These are phyloP conservation scores for Linum lewisii DNA, from an alignment of 345 rosid genomes.

Conservation along the genomic window DNA sequence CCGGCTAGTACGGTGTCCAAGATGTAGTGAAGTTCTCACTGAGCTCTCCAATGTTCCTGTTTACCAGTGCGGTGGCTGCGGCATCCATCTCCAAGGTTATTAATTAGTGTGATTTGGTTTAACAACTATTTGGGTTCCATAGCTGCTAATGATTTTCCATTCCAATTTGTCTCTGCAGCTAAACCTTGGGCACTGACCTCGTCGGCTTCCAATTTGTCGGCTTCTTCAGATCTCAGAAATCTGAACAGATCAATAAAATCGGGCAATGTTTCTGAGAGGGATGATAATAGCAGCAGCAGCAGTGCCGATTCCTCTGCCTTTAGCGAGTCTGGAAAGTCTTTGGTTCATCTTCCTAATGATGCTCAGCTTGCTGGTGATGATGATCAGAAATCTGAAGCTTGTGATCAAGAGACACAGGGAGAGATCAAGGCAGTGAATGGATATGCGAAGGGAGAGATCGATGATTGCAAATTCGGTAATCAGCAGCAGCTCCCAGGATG, in stretches of 20 bases:
- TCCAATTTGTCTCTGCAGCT: background rate
- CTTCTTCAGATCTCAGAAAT: background rate
- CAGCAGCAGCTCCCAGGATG: too few relatives aligned
- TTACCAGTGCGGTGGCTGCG: conserved; percentile 3
- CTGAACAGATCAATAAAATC: too few relatives aligned
- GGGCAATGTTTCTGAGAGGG: too few relatives aligned
- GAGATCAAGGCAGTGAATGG: too few relatives aligned
- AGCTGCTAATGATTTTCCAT: background rate
- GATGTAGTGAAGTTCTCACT: background rate
- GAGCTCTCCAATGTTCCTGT: background rate
- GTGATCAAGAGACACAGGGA: too few relatives aligned
- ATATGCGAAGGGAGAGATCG: too few relatives aligned
- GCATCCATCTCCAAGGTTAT: background rate
- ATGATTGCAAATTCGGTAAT: too few relatives aligned
- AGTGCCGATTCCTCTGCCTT: too few relatives aligned
- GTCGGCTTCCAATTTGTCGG: background rate
- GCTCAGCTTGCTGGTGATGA: background rate
- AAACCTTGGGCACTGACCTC: background rate
- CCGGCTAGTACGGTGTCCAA: conserved; percentile 1
- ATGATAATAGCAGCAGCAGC: too few relatives aligned
- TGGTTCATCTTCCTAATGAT: background rate
- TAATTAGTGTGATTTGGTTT: too few relatives aligned
- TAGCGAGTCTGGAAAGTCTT: too few relatives aligned
- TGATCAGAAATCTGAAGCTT: background rate
- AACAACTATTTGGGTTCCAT: background rate